Evolutionary conservation across 805 yeast species (phyloP), one percentile per base, ranked within the genome.

Genomic region (Jamesozyma jinghongensis): DNA sequence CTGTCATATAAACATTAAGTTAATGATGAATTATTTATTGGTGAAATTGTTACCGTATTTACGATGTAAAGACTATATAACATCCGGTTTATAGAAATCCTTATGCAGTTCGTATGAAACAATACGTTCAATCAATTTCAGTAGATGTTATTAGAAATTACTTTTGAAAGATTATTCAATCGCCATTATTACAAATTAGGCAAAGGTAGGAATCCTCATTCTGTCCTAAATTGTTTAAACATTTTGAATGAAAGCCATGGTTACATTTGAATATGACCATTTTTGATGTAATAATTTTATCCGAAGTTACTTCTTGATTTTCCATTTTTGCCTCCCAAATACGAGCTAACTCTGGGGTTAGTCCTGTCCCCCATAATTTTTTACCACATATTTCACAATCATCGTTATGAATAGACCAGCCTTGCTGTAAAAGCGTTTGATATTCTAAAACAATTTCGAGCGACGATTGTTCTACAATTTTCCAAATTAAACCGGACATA

Each of bases 351-450:
- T 62, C 67, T 2, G 74, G 63, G 19, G 69, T 64, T 2, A 82
- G 55, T 1, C 76, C 75, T 1, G 74, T 57, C 0, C 96, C 95
- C 78, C 87, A 80, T 27, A 87, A 63, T 17, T 65, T 65, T 46
- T 77, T 77, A 1, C 85, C 88, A 59, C 97, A 88, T 0, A 81
- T 74, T 28, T 81, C 81, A 58, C 97, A 88, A 36, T 70, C 75
- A 29, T 69, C 65, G 20, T 65, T 64, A 20, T 62, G 63, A 2
- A 71, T 67, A 0, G 79, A 66, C 86, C 94, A 81, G 0, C 96
- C 97, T 29, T 63, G 58, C 0, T 67, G 48, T 18, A 72, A 65
- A 27, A 67, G 64, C 2, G 50, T 45, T 11, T 71, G 65, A 10
- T 81, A 62, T 2, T 52, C 47, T 11, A 65, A 54, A 54, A 79